A percentile compares a stretch with the other conserved stretches of the same genome.
Evolutionary conservation across 2,329 filamentous ascomycete genomes (phyloP).

Genomic region (Aspergillus jensenii): DNA sequence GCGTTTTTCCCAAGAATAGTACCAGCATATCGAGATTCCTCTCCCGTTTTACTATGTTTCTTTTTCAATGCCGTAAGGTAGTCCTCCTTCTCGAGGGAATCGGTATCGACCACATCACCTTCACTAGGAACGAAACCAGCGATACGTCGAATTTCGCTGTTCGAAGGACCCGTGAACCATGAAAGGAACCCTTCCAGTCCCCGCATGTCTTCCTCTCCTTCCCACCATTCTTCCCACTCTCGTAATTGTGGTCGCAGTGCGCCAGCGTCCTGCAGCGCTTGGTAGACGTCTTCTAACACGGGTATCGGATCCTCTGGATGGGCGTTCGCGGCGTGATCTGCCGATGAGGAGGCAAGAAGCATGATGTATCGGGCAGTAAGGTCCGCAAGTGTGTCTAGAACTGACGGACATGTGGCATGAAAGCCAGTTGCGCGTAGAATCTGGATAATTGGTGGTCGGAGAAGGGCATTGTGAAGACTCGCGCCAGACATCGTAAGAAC

Average conservation of each 20-base stretch:
- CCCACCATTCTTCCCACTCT: constrained; percentile 67
- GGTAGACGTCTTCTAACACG: constrained; percentile 74
- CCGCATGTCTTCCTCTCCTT: constrained; percentile 71
- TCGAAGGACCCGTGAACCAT: constrained; percentile 74
- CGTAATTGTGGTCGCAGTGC: constrained; percentile 68
- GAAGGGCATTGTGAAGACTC: constrained; percentile 69
- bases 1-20: constrained; percentile 75
- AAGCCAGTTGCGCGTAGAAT: constrained; percentile 91
- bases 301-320: constrained; percentile 63
- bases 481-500: constrained; percentile 44
- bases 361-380: constrained; percentile 78
- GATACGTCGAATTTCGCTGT: constrained; percentile 78
- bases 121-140: constrained; percentile 67
- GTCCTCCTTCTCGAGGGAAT: constrained; percentile 63
- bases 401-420: constrained; percentile 75
- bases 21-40: constrained; percentile 81
- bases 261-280: constrained; percentile 80
- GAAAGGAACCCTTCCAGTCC: constrained; percentile 75
- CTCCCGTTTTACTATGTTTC: constrained; percentile 85
- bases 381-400: constrained; percentile 85
- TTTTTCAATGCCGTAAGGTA: constrained; percentile 79
- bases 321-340: constrained; percentile 68
- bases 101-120: constrained; percentile 50
- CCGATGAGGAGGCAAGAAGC: constrained; percentile 70
- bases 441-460: constrained; percentile 84